Evolutionary conservation across 441 rosid genomes (phyloP), one percentile per base, ranked within the genome.

Genomic region (Populus hybrid): DNA sequence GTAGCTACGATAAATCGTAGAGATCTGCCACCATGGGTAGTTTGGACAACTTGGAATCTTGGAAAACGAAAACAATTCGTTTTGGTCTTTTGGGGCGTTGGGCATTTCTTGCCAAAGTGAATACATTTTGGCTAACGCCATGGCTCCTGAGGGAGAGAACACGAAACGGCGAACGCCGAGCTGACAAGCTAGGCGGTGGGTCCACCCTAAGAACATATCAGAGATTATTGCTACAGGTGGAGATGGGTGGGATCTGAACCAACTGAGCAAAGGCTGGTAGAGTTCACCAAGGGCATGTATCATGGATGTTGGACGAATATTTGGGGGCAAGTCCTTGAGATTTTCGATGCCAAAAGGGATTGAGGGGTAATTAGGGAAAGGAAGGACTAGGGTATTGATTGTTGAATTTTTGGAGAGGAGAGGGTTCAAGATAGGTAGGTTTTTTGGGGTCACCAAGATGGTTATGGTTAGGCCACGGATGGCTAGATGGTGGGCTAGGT

Each of bases 201-300:
- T 89, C 93, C 95, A 91, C 8, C 95, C 95, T 53, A 89, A 84
- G 84, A 91, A 91, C 85, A 88, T 86, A 33, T 89, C 94, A 11
- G 94, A 85, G 29, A 90, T 67, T 65, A 89, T 81, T 28, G 88
- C 86, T 5, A 79, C 82, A 0, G 92, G 93, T 1, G 95, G 92
- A 20, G 84, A 75, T 16, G 75, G 80, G 71, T 89, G 90, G 76
- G 88, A 73, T 12, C 50, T 65, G 67, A 89, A 87, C 94, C 92
- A 89, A 11, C 38, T 3, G 72, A 82, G 21, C 68, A 88, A 69
- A 63, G 90, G 91, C 7, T 84, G 74, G 67, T 75, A 81, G 77
- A 89, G 93, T 18, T 69, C 66, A 59, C 80, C 78, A 16, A 91
- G 86, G 74, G 89, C 77, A 28, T 65, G 77, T 6, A 89, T 85